phyloP scores from a whole-genome alignment of 192 early-diverging fungal genomes.

The Coemansia sp. region DNA sequence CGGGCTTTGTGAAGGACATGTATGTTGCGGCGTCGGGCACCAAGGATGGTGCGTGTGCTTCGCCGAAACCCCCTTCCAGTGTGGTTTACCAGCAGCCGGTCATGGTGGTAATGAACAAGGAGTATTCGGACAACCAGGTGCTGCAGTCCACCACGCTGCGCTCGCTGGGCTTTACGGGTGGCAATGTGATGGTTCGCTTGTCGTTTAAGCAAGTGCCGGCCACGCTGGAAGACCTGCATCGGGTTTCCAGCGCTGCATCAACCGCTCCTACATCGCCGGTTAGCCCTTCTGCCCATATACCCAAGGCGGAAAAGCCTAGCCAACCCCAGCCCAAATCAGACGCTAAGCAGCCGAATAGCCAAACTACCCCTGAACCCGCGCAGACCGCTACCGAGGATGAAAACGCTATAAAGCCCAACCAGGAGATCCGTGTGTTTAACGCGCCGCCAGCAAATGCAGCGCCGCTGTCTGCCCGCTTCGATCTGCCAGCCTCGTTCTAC shows the following conservation, averaged over 20 bases:
- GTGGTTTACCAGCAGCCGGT: conserved; percentile 35
- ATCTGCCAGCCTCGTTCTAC: conserved; percentile 88
- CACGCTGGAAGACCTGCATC: background rate
- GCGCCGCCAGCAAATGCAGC: conserved; percentile 46
- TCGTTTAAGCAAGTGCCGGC: conserved; percentile 53
- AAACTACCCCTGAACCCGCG: too few species aligned
- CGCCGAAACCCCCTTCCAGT: background rate
- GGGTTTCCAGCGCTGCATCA: background rate
- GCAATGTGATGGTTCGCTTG: conserved; percentile 69
- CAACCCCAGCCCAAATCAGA: background rate
- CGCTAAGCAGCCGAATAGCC: background rate
- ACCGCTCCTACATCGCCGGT: background rate
- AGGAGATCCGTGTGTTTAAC: conserved; percentile 52
- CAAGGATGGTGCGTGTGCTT: background rate
- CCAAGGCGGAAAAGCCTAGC: background rate
- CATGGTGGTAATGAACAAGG: conserved; percentile 29
- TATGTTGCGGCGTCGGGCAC: conserved; percentile 6
- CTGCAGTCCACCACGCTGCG: conserved; percentile 69
- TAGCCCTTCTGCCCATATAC: background rate
- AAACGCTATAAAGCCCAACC: background rate
- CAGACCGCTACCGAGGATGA: too few species aligned
- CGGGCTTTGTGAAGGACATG: conserved; percentile 6
- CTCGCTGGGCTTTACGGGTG: conserved; percentile 64
- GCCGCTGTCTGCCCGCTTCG: conserved; percentile 48
- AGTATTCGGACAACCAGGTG: conserved; percentile 58